Evolutionary conservation across 2,329 filamentous ascomycete genomes (phyloP), one percentile per base, ranked within the genome.

Genomic region (Xylariaceae sp.): DNA sequence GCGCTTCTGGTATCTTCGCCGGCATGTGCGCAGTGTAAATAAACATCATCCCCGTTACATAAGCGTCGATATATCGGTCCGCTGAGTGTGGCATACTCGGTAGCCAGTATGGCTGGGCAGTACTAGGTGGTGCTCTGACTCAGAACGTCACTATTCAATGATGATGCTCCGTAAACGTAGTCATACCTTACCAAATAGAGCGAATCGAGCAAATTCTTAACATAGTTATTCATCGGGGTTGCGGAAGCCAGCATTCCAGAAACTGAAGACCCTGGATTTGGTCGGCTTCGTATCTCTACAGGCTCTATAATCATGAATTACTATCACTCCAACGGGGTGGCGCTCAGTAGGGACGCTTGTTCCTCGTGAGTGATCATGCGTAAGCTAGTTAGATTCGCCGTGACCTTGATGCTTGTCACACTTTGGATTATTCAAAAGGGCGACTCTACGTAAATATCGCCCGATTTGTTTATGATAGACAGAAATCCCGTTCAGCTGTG

Each of bases 1-100:
- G 64, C 1, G 56, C 60, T 11, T 61, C 54, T n/a, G 62, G 62
- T 2, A 48, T 66, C 10, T 63, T 65, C 30, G 60, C 63, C 5
- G 62, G 63, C n/a, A 57, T 52, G 32, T 56, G 64, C 38, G 56
- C 55, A 18, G 57, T 65, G 32, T 48, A 63, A 7, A 52, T 54
- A 1, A 45, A 44, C 14, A 55, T 48, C 10, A 45, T 59, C 11
- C 58, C 56, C 22, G 1, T 51, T 58, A 2, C 44, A 53, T 12
- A 58, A 56, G 32, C 57, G 58, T 1, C 38, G 59, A 12, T 56
- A 36, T 11, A 58, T 48, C 11, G 52, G 56, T 2, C 32, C 43
- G 5, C 38, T 55, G 5, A 39, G 47, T 17, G 48, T 53, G 5
- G 51, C 46, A 15, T 59, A 51, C 38, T 44, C 49, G 1, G 46